Base-by-base conservation (phyloP, 2,329 filamentous ascomycete species). In the Trichoderma asperellum region DNA sequence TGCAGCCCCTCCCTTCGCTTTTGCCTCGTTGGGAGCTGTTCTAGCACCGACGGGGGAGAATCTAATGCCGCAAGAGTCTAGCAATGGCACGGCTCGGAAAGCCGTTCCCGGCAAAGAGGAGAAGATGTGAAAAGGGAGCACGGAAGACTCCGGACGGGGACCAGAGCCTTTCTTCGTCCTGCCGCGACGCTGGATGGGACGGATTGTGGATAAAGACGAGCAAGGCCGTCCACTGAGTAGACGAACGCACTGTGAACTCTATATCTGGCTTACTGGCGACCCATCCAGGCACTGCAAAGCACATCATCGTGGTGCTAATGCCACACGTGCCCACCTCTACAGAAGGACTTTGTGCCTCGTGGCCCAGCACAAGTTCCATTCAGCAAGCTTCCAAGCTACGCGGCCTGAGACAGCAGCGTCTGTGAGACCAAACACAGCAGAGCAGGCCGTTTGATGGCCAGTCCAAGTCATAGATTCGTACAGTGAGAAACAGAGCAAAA, bases 11-110 rank as follows among this genome's bases (percentile, higher is more conserved):
- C 53, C 62, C 34, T 65, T 21, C n/a, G 29, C 60, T 62, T 49
- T 49, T 49, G 47, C 47, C 47, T 49, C 47, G 47, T 49, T 49
- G 47, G 43, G 47, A 49, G 47, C 47, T 16, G 21, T 53, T 63
- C 53, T 58, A 58, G 53, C 53, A 57, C 18, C 43, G 27, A 14
- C 52, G 37, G 57, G 57, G 60, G 40, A 29, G 10, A 64, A 14
- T 58, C 40, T 58, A 21, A 34, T 63, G 21, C 52, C 35, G 55
- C 67, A 64, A 18, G 55, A 27, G 67, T 35, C 32, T 58, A 58
- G 21, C 59, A 27, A 57, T 58, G 52, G 49, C 53, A 69, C 59
- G 68, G 68, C 52, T 69, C 60, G 68, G 68, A 59, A 64, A 40
- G 47, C 47, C 67, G 35, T 62, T 64, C 21, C 67, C 67, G 67